Percentiles rank a stretch among this genome's conserved stretches.
phyloP scores from a whole-genome alignment of 2,329 filamentous ascomycete species.

The Epichloe coenophiala region DNA sequence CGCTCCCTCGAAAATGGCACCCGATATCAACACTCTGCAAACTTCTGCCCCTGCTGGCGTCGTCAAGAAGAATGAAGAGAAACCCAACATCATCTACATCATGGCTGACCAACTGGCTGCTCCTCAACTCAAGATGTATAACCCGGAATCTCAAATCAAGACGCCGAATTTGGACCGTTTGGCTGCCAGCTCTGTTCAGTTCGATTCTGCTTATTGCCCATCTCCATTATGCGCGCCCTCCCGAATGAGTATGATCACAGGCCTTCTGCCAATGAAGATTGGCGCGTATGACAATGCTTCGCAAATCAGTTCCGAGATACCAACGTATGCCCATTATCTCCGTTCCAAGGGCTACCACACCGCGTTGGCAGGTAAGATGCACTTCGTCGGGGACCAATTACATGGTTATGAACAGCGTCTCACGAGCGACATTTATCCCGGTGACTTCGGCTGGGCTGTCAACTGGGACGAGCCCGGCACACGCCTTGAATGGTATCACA shows the following conservation, averaged over 20 bases:
- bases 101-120: slow-evolving; percentile 95
- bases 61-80: slow-evolving; percentile 13
- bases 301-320: slow-evolving; percentile 69
- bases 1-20: slow-evolving; percentile 44
- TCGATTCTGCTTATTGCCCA: slow-evolving; percentile 89
- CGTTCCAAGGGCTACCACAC: slow-evolving; percentile 79
- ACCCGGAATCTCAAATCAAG: slow-evolving; percentile 76
- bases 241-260: slow-evolving; percentile 88
- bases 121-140: slow-evolving; percentile 83
- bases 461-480: slow-evolving; percentile 88
- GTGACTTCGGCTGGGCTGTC: slow-evolving; percentile 86
- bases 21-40: slow-evolving; percentile 61
- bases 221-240: slow-evolving; percentile 86
- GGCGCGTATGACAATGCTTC: slow-evolving; percentile 85
- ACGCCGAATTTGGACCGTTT: slow-evolving; percentile 81
- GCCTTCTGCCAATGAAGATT: slow-evolving; percentile 82
- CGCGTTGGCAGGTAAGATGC: slow-evolving; percentile 88
- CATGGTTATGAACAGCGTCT: slow-evolving; percentile 87
- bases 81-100: slow-evolving; percentile 53
- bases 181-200: slow-evolving; percentile 71
- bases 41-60: slow-evolving; percentile 30
- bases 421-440: slow-evolving; percentile 92
- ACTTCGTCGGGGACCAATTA: slow-evolving; percentile 88
- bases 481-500: slow-evolving; percentile 90
- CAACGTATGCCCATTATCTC: slow-evolving; percentile 87